A percentile compares a stretch with the other conserved stretches of the same genome.
Conservation (phyloP, 2,329 filamentous ascomycete species). For the Clarireedia sp. region DNA sequence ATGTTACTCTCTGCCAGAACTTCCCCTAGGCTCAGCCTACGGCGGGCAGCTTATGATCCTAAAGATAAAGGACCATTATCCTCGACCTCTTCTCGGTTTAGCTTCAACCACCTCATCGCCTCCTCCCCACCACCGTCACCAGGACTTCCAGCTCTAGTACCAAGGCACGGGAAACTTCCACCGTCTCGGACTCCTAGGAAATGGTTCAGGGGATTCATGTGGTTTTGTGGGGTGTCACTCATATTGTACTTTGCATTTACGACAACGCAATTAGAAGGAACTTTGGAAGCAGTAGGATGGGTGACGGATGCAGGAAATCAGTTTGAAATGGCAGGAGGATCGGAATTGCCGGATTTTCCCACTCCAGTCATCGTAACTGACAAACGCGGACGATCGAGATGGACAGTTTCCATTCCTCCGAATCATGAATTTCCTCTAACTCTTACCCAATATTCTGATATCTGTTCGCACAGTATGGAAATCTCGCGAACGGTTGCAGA, state of each 20-base stretch:
- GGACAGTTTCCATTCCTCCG: slow-evolving; percentile 74
- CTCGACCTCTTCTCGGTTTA: slow-evolving; percentile 55
- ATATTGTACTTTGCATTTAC: slow-evolving; percentile 42
- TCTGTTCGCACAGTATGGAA: slow-evolving; percentile 60
- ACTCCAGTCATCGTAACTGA: slow-evolving; percentile 66
- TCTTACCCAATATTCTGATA: slow-evolving; percentile 57
- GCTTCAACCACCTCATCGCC: slow-evolving; percentile 59
- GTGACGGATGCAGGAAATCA: slow-evolving; percentile 36
- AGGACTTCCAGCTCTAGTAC: slow-evolving; percentile 59
- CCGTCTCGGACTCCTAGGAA: slow-evolving; percentile 32
- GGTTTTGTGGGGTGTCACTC: slow-evolving; percentile 42
- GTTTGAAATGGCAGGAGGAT: slow-evolving; percentile 60
- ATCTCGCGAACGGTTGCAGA: slow-evolving; percentile 51
- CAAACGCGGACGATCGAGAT: slow-evolving; percentile 54
- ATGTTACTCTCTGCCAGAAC: slow-evolving; percentile 31
- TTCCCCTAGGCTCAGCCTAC: slow-evolving; percentile 48
- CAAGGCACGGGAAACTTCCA: slow-evolving; percentile 53
- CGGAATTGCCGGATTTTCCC: slow-evolving; percentile 61
- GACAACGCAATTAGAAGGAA: slow-evolving; percentile 28
- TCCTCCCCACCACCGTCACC: slow-evolving; percentile 65
- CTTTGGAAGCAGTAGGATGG: slow-evolving; percentile 33
- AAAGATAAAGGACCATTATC: slow-evolving; percentile 47
- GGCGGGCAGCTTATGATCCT: slow-evolving; percentile 46
- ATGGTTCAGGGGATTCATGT: slow-evolving; percentile 35
- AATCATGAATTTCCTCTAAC: slow-evolving; percentile 58